Base-by-base conservation (phyloP, 116 monocot species). In the Posidonia oceanica region DNA sequence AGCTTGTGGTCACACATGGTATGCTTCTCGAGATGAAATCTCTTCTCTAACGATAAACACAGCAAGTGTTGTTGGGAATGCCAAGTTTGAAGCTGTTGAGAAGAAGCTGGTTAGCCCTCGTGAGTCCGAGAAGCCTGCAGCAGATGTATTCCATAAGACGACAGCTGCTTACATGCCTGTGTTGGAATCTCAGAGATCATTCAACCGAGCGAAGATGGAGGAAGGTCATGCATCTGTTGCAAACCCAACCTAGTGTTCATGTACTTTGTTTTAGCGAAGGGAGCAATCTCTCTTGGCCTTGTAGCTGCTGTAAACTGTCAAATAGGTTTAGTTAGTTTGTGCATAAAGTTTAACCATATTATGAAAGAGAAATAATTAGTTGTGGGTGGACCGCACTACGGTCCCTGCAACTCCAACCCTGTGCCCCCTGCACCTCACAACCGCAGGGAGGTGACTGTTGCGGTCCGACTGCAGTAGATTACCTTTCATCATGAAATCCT, bases 31-130 rank as follows among this genome's bases (percentile, higher is more conserved):
- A 69, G 97, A 97, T 36, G 87, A 79, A 48, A 83, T 97, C 61
- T 78, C 92, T 14, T 79, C 92, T 5, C 63, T 92, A 52, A 89
- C 97, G 3, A 87, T 84, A 3, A 87, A 91, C 16, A 54, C 85
- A 22, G 83, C 87, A 6, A 88, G 52, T 36, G 63, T 72, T 8
- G 80, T 70, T 6, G 76, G 78, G 23, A 96, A 87, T 0, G 72
- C 89, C 4, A 96, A 96, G 53, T 96, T 96, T 61, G 96, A 96
- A 42, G 76, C 76, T 4, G 83, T 91, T 5, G 87, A 91, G 78
- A 96, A 85, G 75, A 74, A 81, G 75, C 77, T 87, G 8, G 75
- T 79, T 15, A 91, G 96, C 54, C 88, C 91, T 18, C 88, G 84
- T 3, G 91, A 86, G 39, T 64, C 80, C 10, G 86, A 81, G 7